Percentiles rank a stretch among this genome's conserved stretches.
These are phyloP conservation scores for Aureobasidium uvarum DNA, from an alignment of 2,329 filamentous ascomycete species.

Conservation along the genomic window DNA sequence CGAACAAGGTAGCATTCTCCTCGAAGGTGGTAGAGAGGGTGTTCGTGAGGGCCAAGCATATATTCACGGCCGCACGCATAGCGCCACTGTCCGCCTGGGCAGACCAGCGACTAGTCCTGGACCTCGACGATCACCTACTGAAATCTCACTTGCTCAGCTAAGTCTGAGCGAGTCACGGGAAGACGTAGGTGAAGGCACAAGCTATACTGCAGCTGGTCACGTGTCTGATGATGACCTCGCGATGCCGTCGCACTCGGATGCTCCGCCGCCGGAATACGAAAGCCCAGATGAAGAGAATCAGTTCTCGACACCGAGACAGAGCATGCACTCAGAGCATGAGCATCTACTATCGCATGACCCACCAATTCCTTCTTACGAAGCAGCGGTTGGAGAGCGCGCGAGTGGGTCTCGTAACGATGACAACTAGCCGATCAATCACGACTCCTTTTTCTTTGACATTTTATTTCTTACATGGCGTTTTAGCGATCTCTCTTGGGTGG, in stretches of 20 bases:
- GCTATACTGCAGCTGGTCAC: conserved; percentile 31
- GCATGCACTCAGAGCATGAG: conserved; percentile 29
- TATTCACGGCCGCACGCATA: conserved; percentile 69
- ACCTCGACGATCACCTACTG: conserved; percentile 84
- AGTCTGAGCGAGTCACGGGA: conserved; percentile 63
- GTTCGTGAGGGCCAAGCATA: conserved; percentile 55
- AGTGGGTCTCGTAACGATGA: neutral
- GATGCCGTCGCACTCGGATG: conserved; percentile 33
- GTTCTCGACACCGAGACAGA: conserved; percentile 33
- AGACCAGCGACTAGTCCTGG: conserved; percentile 74
- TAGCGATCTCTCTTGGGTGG: conserved; percentile 22
- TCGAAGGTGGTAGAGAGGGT: conserved; percentile 70
- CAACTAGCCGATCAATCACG: neutral
- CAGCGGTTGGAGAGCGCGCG: conserved; percentile 55
- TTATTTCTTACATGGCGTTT: conserved; percentile 4
- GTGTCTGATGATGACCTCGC: conserved; percentile 21
- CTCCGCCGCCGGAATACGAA: conserved; percentile 50
- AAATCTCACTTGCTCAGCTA: conserved; percentile 89
- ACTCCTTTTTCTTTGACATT: neutral
- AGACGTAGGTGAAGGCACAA: conserved; percentile 69
- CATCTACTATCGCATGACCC: conserved; percentile 43
- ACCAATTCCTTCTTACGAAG: conserved; percentile 80
- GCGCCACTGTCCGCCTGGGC: conserved; percentile 70
- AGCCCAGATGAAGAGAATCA: conserved; percentile 40
- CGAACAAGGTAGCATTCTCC: conserved; percentile 91